Conservation (phyloP, 257 asterid species). For the Agastache rugosa region DNA sequence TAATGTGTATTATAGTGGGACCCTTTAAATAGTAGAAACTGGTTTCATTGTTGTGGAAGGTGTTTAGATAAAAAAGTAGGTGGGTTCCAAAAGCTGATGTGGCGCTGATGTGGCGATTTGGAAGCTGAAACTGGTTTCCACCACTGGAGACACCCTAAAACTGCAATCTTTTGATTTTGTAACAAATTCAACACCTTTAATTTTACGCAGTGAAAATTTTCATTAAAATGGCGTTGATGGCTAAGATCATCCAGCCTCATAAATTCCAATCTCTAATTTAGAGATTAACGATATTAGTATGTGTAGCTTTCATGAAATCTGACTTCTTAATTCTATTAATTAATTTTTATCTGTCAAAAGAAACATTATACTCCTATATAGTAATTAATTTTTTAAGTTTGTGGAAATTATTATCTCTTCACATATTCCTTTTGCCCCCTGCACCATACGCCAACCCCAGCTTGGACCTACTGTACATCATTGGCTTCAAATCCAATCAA, state of each 20-base stretch:
- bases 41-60: too few species aligned
- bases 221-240: too few species aligned
- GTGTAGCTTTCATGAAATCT: not conserved
- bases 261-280: not conserved
- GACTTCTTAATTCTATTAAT: not conserved
- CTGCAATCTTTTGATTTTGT: too few species aligned
- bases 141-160: too few species aligned
- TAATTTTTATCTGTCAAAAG: not conserved
- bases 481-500: conserved; percentile 2
- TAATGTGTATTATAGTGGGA: too few species aligned
- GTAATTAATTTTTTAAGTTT: not conserved
- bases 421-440: not conserved
- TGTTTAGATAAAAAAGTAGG: too few species aligned
- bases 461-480: conserved; percentile 10
- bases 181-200: too few species aligned
- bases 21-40: too few species aligned
- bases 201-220: too few species aligned
- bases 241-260: not conserved
- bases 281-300: not conserved
- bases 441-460: not conserved
- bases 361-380: not conserved
- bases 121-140: too few species aligned
- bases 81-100: too few species aligned
- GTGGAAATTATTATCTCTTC: not conserved
- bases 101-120: too few species aligned